phyloP scores from a whole-genome alignment of 495 filamentous ascomycete genomes.

The Daldinia vernicosa region DNA sequence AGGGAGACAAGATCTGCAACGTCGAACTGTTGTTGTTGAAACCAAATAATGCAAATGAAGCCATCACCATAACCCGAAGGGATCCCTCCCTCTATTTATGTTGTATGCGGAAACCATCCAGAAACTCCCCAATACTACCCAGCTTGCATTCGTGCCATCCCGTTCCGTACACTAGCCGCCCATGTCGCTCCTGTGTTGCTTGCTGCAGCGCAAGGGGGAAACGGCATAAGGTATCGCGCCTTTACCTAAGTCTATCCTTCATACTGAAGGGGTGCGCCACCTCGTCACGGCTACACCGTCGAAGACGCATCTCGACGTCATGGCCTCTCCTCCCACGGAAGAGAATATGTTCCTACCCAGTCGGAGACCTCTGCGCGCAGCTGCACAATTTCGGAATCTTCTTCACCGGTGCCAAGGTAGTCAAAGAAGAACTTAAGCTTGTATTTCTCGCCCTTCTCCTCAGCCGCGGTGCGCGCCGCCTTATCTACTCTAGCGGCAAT shows the following conservation, averaged over 20 bases:
- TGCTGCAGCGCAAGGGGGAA: constrained; percentile 4
- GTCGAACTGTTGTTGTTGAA: constrained; percentile 42
- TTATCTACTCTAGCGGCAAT: constrained; percentile 88
- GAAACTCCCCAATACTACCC: constrained; percentile 38
- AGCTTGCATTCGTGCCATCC: constrained; percentile 22
- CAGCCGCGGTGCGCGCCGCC: constrained; percentile 76
- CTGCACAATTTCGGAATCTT: constrained; percentile 84
- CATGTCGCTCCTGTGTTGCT: constrained; percentile 14
- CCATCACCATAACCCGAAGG: constrained; percentile 30
- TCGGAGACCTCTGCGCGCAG: constrained; percentile 90
- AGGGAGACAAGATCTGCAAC: constrained; percentile 31
- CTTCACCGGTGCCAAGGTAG: constrained; percentile 82
- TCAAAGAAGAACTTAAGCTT: constrained; percentile 87
- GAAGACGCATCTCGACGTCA: constrained; percentile 36
- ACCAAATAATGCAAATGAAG: constrained; percentile 39
- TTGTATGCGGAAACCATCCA: constrained; percentile 31
- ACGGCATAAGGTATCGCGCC: constrained; percentile 4
- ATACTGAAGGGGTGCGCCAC: background rate
- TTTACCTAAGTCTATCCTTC: background rate
- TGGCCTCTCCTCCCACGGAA: constrained; percentile 75
- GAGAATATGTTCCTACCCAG: constrained; percentile 91
- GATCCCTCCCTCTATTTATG: constrained; percentile 17
- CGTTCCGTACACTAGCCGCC: constrained; percentile 15
- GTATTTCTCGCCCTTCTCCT: constrained; percentile 82
- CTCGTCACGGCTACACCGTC: constrained; percentile 7